phyloP scores from a whole-genome alignment of 352 stramenopile species.

The Phytophthora agathidicida region DNA sequence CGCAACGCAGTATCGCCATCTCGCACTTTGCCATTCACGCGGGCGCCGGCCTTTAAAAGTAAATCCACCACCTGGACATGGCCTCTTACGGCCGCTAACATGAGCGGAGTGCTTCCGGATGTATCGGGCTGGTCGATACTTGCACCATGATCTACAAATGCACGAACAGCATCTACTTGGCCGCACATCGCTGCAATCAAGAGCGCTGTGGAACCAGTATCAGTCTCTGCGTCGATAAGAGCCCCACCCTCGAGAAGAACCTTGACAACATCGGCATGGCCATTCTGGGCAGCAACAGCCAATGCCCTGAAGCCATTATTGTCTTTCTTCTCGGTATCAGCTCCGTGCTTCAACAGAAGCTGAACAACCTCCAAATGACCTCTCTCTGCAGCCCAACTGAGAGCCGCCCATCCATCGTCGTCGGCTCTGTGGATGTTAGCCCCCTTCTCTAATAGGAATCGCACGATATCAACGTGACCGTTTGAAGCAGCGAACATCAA shows the following conservation, averaged over 20 bases:
- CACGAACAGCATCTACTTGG: no score
- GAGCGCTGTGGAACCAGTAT: constrained; percentile 12
- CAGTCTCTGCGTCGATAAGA: background rate
- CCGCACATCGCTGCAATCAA: constrained; percentile 3
- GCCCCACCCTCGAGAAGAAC: background rate
- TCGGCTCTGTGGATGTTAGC: background rate
- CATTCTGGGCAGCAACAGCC: constrained; percentile 1
- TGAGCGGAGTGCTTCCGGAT: constrained; percentile 6
- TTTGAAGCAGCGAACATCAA: background rate
- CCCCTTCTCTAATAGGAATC: background rate
- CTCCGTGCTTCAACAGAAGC: background rate
- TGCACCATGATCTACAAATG: constrained; percentile 5
- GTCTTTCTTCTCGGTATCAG: background rate
- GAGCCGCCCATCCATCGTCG: background rate
- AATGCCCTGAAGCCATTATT: background rate
- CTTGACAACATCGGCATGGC: background rate
- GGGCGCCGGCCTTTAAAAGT: constrained; percentile 3
- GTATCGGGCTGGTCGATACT: constrained; percentile 1
- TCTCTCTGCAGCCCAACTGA: background rate
- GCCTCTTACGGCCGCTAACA: constrained; percentile 1
- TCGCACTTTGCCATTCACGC: background rate
- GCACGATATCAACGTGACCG: background rate
- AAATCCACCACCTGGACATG: background rate
- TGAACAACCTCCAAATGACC: constrained; percentile 2
- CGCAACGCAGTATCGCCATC: constrained; percentile 2